phyloP scores from a whole-genome alignment of 768 basidiomycete genomes.

The Calvatia gigantea region DNA sequence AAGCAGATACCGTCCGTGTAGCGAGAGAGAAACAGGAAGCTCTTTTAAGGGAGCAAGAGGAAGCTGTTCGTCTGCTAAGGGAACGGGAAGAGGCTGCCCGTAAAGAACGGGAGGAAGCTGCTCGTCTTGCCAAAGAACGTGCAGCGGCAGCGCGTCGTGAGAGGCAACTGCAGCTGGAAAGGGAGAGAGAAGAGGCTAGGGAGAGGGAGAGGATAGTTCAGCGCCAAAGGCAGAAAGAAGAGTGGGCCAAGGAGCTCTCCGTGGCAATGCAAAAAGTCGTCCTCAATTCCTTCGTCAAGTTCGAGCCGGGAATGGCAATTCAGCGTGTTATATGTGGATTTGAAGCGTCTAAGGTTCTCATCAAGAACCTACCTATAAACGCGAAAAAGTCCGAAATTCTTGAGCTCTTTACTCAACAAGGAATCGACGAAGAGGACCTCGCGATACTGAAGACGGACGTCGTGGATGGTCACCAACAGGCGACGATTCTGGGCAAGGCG shows the following conservation, averaged over 20 bases:
- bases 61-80: neutral
- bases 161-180: too few relatives aligned
- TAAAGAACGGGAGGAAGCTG: neutral
- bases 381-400: slow-evolving; percentile 12
- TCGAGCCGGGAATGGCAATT: slow-evolving; percentile 18
- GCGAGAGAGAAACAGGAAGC: neutral
- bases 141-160: too few relatives aligned
- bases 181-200: neutral
- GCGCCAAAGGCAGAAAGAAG: slow-evolving; percentile 5
- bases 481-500: slow-evolving; percentile 39
- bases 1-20: neutral
- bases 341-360: slow-evolving; percentile 12
- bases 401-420: slow-evolving; percentile 12
- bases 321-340: slow-evolving; percentile 15
- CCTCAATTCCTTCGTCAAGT: slow-evolving; percentile 16
- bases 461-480: slow-evolving; percentile 30
- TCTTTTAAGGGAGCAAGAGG: neutral
- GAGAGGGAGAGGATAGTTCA: neutral
- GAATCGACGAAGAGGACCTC: slow-evolving; percentile 8
- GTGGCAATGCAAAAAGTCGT: slow-evolving; percentile 10
- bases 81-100: neutral
- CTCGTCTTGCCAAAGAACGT: neutral
- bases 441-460: slow-evolving; percentile 16
- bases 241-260: slow-evolving; percentile 5
- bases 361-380: slow-evolving; percentile 14